Evolutionary conservation across 2,329 filamentous ascomycete species (phyloP).

Genomic region (Pseudogymnoascus pannorum): DNA sequence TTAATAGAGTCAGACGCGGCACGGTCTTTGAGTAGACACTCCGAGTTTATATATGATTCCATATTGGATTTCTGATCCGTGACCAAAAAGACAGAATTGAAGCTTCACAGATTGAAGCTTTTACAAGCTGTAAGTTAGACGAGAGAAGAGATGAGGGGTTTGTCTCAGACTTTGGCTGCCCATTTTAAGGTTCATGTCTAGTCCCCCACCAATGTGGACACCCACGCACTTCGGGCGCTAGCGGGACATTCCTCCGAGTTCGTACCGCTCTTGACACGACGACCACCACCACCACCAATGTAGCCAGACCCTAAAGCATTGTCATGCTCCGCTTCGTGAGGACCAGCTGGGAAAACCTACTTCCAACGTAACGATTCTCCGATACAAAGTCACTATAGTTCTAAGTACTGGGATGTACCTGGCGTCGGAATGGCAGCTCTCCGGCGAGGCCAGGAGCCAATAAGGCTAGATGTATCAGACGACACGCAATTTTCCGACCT

Average conservation of each 20-base stretch:
- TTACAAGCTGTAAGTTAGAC: background rate
- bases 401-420: constrained; percentile 3
- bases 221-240: constrained; percentile 7
- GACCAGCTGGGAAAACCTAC: background rate
- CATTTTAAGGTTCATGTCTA: constrained; percentile 4
- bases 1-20: background rate
- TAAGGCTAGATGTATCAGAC: constrained; percentile 26
- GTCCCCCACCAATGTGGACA: background rate
- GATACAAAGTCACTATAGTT: background rate
- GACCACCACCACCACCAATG: background rate
- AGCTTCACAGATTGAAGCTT: background rate
- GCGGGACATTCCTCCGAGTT: background rate
- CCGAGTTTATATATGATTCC: background rate
- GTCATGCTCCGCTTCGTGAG: background rate
- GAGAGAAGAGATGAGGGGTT: background rate
- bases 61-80: background rate
- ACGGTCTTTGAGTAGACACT: background rate
- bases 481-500: constrained; percentile 32
- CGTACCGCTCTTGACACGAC: constrained; percentile 4
- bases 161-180: background rate
- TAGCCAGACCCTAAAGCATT: background rate
- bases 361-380: background rate
- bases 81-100: background rate
- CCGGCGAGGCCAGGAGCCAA: constrained; percentile 27
- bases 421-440: constrained; percentile 23